These are phyloP conservation scores for Quercus robur DNA, from an alignment of 306 rosid genomes.

Conservation along the genomic window DNA sequence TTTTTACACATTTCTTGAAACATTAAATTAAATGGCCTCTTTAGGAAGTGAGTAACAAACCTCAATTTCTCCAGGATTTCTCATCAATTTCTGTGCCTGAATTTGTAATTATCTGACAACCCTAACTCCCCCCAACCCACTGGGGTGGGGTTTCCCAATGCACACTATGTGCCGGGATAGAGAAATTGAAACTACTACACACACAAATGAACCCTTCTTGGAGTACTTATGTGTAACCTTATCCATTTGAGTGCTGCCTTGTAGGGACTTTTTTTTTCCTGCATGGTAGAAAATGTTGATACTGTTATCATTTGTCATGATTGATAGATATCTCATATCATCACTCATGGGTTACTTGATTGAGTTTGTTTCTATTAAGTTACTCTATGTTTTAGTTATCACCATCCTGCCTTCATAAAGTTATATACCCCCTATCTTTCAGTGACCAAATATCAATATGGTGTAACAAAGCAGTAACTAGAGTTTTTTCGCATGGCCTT, in stretches of 20 bases:
- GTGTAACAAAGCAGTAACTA: slow-evolving; percentile 11
- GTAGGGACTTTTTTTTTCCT: too few species aligned
- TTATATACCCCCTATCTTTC: background rate
- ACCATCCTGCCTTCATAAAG: background rate
- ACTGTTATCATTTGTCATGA: background rate
- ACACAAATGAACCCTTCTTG: too few species aligned
- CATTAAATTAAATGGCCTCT: background rate
- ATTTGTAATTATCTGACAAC: background rate
- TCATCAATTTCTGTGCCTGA: too few species aligned
- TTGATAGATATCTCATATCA: background rate
- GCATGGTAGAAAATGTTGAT: background rate
- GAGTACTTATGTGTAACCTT: background rate
- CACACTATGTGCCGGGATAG: too few species aligned
- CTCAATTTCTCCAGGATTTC: background rate
- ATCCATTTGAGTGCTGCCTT: too few species aligned
- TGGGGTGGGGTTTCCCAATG: too few species aligned
- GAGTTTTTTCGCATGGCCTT: slow-evolving; percentile 45
- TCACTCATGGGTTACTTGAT: background rate
- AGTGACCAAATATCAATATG: slow-evolving; percentile 12
- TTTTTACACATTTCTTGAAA: background rate
- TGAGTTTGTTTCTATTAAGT: background rate
- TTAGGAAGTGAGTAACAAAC: background rate
- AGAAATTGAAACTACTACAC: too few species aligned
- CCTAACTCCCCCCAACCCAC: background rate
- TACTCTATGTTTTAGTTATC: background rate